Base-by-base conservation (phyloP, 768 basidiomycete genomes). In the Pleurotus platypus region DNA sequence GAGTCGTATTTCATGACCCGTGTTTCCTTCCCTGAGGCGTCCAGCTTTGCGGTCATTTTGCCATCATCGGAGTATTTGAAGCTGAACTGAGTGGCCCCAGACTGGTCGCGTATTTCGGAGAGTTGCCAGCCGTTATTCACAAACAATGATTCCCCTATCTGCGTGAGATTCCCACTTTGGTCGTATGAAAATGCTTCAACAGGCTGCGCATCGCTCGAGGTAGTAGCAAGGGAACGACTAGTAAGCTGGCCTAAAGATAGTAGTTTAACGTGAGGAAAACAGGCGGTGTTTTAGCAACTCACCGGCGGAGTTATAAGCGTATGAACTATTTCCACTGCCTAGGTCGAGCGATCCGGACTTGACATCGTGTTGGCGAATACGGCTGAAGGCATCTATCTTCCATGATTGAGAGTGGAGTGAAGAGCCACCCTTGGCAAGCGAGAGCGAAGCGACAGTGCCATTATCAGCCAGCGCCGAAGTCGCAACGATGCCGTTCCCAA, bases 41-140 rank as follows among this genome's bases (percentile, higher is more conserved):
- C 51, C 38, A 54, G 26, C 20, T 54, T 54, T 15, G 51, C 11
- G n/a, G 18, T 42, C 51, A 54, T 54, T 12, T 54, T 54, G 11
- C 51, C 51, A 42, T 54, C 51, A 4, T 39, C 39, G 6, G 51
- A 54, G 5, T 54, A 54, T n/a, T 54, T 42, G 51, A 54, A 54
- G 16, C 37, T 40, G 24, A 20, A 54, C 26, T 54, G 51, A 8
- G 51, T 54, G 7, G 51, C 51, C 13, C 51, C 51, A 2, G 37
- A 11, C 15, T 42, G 35, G 24, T 54, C 46, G 24, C 48, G 39
- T 13, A 60, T 27, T 11, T 49, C 56, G 5, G 56, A 60, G 22
- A 60, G 39, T 38, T 60, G 56, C 59, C 59, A 60, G 18, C 59
- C 59, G 22, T 38, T 38, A 20, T 60, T 57, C 16, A 57, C 40